Base-by-base conservation (phyloP, 352 stramenopile genomes). In the Aphanomyces invadans region DNA sequence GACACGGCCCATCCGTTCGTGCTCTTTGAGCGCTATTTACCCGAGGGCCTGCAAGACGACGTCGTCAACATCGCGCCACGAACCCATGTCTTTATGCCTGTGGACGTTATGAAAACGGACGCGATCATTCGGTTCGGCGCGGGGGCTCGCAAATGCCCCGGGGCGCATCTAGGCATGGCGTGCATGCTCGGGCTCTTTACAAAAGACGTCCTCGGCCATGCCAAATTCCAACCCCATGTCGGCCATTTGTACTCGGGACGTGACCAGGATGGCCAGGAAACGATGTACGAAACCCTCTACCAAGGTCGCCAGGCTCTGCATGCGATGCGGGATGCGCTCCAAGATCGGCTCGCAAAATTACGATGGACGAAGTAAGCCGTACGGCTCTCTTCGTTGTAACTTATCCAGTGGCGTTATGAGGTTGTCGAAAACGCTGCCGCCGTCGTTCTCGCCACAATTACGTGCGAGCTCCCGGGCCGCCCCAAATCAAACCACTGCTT, bases 1-100 rank as follows among this genome's bases (percentile, higher is more conserved):
- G 60, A 67, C 32, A 57, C 48, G 39, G 38, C 60, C 17, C 60
- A 67, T 44, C 60, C 60, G 23, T 67, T 67, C 33, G 60, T 67
- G 1, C 25, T 67, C 4, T 12, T 51, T 0, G 60, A 60, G 26
- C 60, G 60, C n/a, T 67, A 33, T 29, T 17, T 67, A 0, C 38
- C 55, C 17, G 10, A 59, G 2, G 60, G 60, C 11, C 33, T 67
- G 10, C 15, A 31, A n/a, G 15, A 31, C 17, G 42, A 55, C 3
- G 21, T 36, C 4, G 19, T 67, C 12, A 42, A 39, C 3, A 67
- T 67, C n/a, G 39, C 60, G 11, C 60, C 49, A 12, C 42, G 60
- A 31, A 67, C 60, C 1, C 60, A 67, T 10, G 60, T 57, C 4
- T 67, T 67, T 28, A 67, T 67, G 4, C 60, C 60, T 4, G 48